Conservation (phyloP, 441 rosid genomes). For the Hura crepitans region DNA sequence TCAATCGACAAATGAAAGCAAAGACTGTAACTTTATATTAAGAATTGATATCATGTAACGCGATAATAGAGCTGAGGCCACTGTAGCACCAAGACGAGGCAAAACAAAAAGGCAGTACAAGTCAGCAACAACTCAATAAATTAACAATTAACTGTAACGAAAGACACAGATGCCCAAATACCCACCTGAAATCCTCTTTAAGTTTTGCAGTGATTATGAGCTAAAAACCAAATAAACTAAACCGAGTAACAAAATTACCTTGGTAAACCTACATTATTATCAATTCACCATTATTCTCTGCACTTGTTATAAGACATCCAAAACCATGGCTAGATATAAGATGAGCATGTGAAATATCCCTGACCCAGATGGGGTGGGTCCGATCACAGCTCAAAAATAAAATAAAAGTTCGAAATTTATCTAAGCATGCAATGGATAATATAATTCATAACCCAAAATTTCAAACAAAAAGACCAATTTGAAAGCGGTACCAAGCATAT, state of each 20-base stretch:
- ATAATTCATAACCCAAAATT: neutral
- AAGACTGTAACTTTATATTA: neutral
- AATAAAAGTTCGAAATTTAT: neutral
- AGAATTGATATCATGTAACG: conserved; percentile 1
- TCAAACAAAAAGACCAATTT: neutral
- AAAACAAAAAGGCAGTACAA: neutral
- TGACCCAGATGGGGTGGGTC: conserved; percentile 43
- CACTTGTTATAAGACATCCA: conserved; percentile 13
- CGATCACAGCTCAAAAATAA: conserved; percentile 13
- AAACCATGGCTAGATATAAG: conserved; percentile 22
- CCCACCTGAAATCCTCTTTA: conserved; percentile 13
- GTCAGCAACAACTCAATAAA: neutral
- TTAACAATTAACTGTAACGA: conserved; percentile 5
- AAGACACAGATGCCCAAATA: neutral
- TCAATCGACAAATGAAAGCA: neutral
- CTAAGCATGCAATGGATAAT: conserved; percentile 9
- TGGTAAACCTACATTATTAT: conserved; percentile 33
- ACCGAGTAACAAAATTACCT: conserved; percentile 29
- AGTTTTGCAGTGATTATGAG: conserved; percentile 22
- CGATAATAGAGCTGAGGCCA: neutral
- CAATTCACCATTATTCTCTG: conserved; percentile 17
- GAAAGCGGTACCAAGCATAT: conserved; percentile 13
- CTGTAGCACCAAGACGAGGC: conserved; percentile 7
- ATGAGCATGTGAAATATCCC: conserved; percentile 24
- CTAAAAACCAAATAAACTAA: conserved; percentile 29